Evolutionary conservation across 1,284 basidiomycete species (phyloP).

Genomic region (Fomes fomentarius): DNA sequence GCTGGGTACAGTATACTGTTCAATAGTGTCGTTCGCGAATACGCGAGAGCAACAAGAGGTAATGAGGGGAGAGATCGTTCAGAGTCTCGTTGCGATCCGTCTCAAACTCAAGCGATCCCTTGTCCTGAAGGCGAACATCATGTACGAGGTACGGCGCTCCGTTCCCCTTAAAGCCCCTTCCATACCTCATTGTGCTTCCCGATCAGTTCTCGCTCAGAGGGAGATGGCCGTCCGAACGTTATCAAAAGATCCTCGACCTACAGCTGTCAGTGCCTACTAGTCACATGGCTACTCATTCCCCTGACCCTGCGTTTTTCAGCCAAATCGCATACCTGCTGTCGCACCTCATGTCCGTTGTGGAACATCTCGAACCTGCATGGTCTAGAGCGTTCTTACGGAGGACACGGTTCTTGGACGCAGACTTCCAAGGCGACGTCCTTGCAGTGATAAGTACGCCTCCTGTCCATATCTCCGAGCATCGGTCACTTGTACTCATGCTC

Average conservation of each 20-base stretch:
- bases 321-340: slow-evolving; percentile 65
- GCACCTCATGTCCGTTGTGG: slow-evolving; percentile 65
- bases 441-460: slow-evolving; percentile 80
- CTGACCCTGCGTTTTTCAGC: slow-evolving; percentile 38
- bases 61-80: slow-evolving; percentile 55
- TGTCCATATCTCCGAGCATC: slow-evolving; percentile 26
- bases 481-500: background rate
- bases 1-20: slow-evolving; percentile 67
- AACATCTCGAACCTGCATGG: slow-evolving; percentile 74
- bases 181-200: background rate
- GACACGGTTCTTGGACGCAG: slow-evolving; percentile 76
- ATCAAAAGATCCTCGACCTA: slow-evolving; percentile 64
- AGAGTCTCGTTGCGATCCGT: slow-evolving; percentile 63
- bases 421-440: slow-evolving; percentile 84
- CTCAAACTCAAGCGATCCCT: slow-evolving; percentile 64
- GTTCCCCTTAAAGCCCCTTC: background rate
- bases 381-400: slow-evolving; percentile 74
- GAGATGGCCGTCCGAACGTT: slow-evolving; percentile 69
- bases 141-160: slow-evolving; percentile 62
- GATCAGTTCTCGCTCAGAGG: slow-evolving; percentile 68
- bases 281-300: slow-evolving; percentile 28
- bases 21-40: slow-evolving; percentile 67
- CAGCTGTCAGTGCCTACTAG: slow-evolving; percentile 52
- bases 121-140: slow-evolving; percentile 57
- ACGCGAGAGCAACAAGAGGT: slow-evolving; percentile 42